These are phyloP conservation scores for Sordaria brevicollis DNA, from an alignment of 495 filamentous ascomycete genomes.

Conservation along the genomic window DNA sequence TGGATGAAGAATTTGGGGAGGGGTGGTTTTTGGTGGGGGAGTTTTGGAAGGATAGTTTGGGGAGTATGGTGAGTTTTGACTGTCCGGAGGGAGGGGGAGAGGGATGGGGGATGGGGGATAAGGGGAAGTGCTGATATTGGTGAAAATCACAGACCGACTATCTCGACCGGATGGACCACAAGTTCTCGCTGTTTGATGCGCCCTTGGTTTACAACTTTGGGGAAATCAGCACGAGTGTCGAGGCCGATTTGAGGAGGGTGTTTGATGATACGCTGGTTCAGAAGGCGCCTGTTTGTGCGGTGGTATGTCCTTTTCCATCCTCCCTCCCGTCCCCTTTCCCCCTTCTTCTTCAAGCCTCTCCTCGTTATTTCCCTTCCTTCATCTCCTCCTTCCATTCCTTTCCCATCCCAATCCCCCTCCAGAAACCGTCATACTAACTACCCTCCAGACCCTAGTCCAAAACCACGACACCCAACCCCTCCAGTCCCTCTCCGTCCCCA, in stretches of 20 bases:
- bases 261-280: slow-evolving; percentile 53
- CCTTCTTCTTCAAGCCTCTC: not conserved
- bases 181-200: slow-evolving; percentile 54
- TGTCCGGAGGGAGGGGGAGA: no score
- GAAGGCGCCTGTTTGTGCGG: slow-evolving; percentile 45
- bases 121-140: not conserved
- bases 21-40: slow-evolving; percentile 62
- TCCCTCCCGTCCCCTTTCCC: no score
- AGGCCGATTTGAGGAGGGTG: slow-evolving; percentile 49
- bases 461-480: slow-evolving; percentile 52
- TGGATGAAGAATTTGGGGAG: slow-evolving; percentile 39
- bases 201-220: slow-evolving; percentile 59
- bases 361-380: not conserved
- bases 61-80: slow-evolving; percentile 28
- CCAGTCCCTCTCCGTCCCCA: slow-evolving; percentile 46
- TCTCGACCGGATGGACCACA: slow-evolving; percentile 45
- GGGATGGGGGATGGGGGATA: no score
- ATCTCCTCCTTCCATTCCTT: not conserved
- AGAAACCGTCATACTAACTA: not conserved
- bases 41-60: slow-evolving; percentile 52
- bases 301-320: no score
- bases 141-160: slow-evolving; percentile 31
- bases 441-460: slow-evolving; percentile 33
- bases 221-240: slow-evolving; percentile 36
- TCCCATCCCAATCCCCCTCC: not conserved